A percentile compares a stretch with the other conserved stretches of the same genome.
phyloP scores from a whole-genome alignment of 352 stramenopile genomes.

The Phytopythium kandeliae region DNA sequence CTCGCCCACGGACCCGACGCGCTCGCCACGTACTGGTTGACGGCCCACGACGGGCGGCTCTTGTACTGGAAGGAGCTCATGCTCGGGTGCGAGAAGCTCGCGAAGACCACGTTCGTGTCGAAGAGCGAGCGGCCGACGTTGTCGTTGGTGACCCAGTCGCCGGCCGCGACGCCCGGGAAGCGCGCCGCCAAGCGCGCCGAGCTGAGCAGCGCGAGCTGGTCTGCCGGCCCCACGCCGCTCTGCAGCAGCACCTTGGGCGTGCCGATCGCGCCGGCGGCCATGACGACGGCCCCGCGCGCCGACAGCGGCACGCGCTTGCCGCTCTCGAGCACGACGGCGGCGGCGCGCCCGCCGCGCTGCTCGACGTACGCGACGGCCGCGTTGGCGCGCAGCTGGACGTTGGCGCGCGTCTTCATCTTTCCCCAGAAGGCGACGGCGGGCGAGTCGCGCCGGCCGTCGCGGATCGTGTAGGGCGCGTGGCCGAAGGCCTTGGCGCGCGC shows the following conservation, averaged over 20 bases:
- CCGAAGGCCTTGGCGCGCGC: constrained; percentile 50
- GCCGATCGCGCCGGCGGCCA: constrained; percentile 55
- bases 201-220: constrained; percentile 47
- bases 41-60: constrained; percentile 20
- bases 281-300: constrained; percentile 52
- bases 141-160: constrained; percentile 38
- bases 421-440: constrained; percentile 49
- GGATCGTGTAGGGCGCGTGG: constrained; percentile 45
- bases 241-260: constrained; percentile 83
- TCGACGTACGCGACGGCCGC: constrained; percentile 48
- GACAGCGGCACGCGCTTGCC: constrained; percentile 29
- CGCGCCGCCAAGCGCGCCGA: constrained; percentile 6
- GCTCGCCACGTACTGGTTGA: constrained; percentile 48
- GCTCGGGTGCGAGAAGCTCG: constrained; percentile 42
- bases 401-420: constrained; percentile 35
- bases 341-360: constrained; percentile 32
- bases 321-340: constrained; percentile 42
- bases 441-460: constrained; percentile 43
- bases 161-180: constrained; percentile 41
- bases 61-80: constrained; percentile 44
- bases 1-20: constrained; percentile 33
- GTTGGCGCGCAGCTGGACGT: constrained; percentile 45
- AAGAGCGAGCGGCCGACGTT: constrained; percentile 59
- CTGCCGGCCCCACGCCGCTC: constrained; percentile 60
- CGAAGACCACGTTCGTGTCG: constrained; percentile 43